phyloP scores from a whole-genome alignment of 306 rosid genomes.

The Lathyrus oleraceus region DNA sequence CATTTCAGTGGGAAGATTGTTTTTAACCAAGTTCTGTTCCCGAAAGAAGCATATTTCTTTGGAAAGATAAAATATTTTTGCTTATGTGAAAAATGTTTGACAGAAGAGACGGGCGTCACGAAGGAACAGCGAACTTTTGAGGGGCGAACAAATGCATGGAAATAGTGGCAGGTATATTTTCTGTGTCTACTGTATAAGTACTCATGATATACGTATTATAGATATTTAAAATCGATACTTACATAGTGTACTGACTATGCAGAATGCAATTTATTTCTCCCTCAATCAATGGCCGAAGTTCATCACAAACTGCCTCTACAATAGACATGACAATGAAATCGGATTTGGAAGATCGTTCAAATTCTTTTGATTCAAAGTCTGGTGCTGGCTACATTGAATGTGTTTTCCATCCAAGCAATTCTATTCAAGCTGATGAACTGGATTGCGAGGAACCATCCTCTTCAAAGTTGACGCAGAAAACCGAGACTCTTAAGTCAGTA shows the following conservation, averaged over 20 bases:
- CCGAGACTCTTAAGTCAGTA: conserved; percentile 44
- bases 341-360: conserved; percentile 49
- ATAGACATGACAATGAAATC: conserved; percentile 42
- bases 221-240: conserved; percentile 34
- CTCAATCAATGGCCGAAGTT: conserved; percentile 37
- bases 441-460: conserved; percentile 56
- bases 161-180: conserved; percentile 68
- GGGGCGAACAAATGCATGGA: conserved; percentile 55
- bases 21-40: conserved; percentile 23
- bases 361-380: conserved; percentile 72
- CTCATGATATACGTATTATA: conserved; percentile 24
- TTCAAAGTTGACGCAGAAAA: conserved; percentile 48
- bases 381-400: conserved; percentile 69
- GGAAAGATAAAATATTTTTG: conserved; percentile 26
- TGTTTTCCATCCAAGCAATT: conserved; percentile 58
- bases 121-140: conserved; percentile 53
- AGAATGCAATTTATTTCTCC: conserved; percentile 57
- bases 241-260: conserved; percentile 43
- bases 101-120: conserved; percentile 79
- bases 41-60: conserved; percentile 16
- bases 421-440: conserved; percentile 50
- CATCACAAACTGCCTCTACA: conserved; percentile 43
- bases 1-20: conserved; percentile 27
- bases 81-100: conserved; percentile 42
- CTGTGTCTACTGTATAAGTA: conserved; percentile 15